These are phyloP conservation scores for Eimeria zaria DNA, from an alignment of 169 alveolate genomes.

Conservation along the genomic window DNA sequence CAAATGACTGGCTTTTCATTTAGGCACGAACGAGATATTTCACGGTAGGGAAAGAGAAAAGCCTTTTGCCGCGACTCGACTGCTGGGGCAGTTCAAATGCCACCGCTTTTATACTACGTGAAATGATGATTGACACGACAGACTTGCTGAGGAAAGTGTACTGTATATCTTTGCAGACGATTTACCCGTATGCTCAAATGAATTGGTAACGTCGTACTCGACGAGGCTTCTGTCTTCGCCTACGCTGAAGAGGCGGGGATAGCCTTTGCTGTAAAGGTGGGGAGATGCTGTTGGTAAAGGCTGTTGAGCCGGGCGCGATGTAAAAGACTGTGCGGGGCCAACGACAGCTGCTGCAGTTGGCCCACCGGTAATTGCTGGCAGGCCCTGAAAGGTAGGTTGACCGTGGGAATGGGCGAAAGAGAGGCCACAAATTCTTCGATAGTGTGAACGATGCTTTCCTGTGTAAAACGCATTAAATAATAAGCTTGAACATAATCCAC, in stretches of 20 bases:
- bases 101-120: background rate
- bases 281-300: slow-evolving; percentile 50
- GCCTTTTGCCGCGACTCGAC: background rate
- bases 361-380: background rate
- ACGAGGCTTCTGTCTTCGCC: slow-evolving; percentile 86
- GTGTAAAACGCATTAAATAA: background rate
- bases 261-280: slow-evolving; percentile 9
- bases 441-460: slow-evolving; percentile 86
- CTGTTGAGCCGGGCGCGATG: slow-evolving; percentile 65
- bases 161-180: background rate
- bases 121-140: background rate
- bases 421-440: slow-evolving; percentile 77
- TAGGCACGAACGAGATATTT: background rate
- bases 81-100: background rate
- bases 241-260: slow-evolving; percentile 82
- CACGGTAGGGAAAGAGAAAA: background rate
- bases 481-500: background rate
- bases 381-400: slow-evolving; percentile 16
- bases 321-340: slow-evolving; percentile 26
- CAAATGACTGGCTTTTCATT: background rate
- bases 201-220: slow-evolving; percentile 80
- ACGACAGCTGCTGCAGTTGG: slow-evolving; percentile 45
- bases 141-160: background rate
- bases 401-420: slow-evolving; percentile 67
- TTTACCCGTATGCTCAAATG: slow-evolving; percentile 80